Percentiles rank a stretch among this genome's conserved stretches.
phyloP scores from a whole-genome alignment of 2,329 filamentous ascomycete genomes.

The Colletotrichum costaricense region DNA sequence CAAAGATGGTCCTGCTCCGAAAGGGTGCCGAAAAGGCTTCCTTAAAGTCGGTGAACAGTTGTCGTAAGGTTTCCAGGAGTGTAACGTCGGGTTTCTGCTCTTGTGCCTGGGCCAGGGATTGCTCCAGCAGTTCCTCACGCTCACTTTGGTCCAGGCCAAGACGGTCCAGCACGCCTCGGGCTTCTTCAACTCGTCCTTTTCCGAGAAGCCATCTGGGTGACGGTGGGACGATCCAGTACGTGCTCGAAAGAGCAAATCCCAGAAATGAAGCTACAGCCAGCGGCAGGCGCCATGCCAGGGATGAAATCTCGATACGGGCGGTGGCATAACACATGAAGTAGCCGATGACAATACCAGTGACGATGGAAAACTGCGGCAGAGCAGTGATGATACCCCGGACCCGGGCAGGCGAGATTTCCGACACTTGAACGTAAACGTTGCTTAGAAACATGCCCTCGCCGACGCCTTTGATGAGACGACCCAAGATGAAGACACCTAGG shows the following conservation, averaged over 20 bases:
- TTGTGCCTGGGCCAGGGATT: constrained; percentile 28
- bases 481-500: constrained; percentile 64
- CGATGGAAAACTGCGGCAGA: constrained; percentile 64
- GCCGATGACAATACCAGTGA: constrained; percentile 62
- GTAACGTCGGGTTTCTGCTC: constrained; percentile 43
- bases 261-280: constrained; percentile 53
- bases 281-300: constrained; percentile 67
- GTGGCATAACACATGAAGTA: constrained; percentile 73
- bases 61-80: constrained; percentile 41
- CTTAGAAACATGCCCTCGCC: constrained; percentile 69
- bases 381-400: constrained; percentile 63
- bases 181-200: constrained; percentile 55
- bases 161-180: constrained; percentile 49
- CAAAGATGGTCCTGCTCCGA: constrained; percentile 60
- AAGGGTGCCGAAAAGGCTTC: constrained; percentile 43
- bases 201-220: constrained; percentile 68
- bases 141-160: constrained; percentile 57
- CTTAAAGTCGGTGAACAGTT: constrained; percentile 45
- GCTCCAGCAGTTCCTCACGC: constrained; percentile 50
- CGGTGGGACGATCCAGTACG: constrained; percentile 52
- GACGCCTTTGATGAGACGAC: constrained; percentile 65
- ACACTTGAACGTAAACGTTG: constrained; percentile 64
- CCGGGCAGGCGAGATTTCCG: constrained; percentile 67
- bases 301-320: constrained; percentile 51
- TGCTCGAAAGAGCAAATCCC: constrained; percentile 44